Percentiles rank a stretch among this genome's conserved stretches.
These are phyloP conservation scores for Potentilla sterilis DNA, from an alignment of 306 rosid genomes.

Conservation along the genomic window DNA sequence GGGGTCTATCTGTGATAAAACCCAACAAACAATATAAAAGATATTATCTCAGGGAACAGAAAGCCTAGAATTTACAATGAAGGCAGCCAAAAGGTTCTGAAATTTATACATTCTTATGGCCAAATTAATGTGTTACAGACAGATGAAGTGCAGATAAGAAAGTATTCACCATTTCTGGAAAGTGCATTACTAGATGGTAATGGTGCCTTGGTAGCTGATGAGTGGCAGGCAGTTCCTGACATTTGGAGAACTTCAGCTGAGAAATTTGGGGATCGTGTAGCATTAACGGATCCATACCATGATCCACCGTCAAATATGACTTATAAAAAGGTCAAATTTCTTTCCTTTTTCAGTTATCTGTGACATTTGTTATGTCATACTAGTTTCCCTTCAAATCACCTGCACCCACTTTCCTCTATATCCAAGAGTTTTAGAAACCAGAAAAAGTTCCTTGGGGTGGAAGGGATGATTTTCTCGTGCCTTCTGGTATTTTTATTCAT, in stretches of 20 bases:
- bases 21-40: too few species aligned
- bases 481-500: too few species aligned
- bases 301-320: slow-evolving; percentile 83
- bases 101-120: background rate
- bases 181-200: slow-evolving; percentile 45
- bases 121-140: slow-evolving; percentile 35
- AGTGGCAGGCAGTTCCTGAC: slow-evolving; percentile 94
- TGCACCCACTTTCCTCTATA: slow-evolving; percentile 1
- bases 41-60: too few species aligned
- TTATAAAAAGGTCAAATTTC: slow-evolving; percentile 56
- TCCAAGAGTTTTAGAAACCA: slow-evolving; percentile 13
- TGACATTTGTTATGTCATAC: slow-evolving; percentile 13
- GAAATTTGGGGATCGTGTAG: slow-evolving; percentile 72
- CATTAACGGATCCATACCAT: slow-evolving; percentile 76
- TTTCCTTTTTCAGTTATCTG: background rate
- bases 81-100: slow-evolving; percentile 8
- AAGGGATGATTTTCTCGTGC: background rate
- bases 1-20: background rate
- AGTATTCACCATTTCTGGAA: slow-evolving; percentile 77
- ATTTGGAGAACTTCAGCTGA: slow-evolving; percentile 90
- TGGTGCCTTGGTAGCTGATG: slow-evolving; percentile 44
- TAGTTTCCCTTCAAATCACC: background rate
- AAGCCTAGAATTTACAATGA: too few species aligned
- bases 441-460: slow-evolving; percentile 11
- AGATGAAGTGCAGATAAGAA: slow-evolving; percentile 52